Conservation (phyloP, 2,329 filamentous ascomycete genomes). For the Ilyonectria sp. region DNA sequence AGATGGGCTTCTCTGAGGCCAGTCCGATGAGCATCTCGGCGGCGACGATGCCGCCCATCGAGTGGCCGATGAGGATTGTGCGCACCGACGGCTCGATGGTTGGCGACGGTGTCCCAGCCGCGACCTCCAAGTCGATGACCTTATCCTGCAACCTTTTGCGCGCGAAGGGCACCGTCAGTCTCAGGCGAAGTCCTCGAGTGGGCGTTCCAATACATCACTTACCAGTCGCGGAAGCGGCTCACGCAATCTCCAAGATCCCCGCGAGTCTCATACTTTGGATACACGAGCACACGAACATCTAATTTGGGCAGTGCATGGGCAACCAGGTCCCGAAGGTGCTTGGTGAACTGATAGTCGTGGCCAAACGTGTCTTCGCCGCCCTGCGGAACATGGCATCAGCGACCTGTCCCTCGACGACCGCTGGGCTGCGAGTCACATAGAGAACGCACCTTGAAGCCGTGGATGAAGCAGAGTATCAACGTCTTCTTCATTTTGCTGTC, state of each 20-base stretch:
- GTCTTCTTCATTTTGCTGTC: constrained; percentile 74
- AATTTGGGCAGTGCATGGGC: constrained; percentile 78
- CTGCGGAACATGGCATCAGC: constrained; percentile 54
- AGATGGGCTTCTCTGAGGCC: constrained; percentile 68
- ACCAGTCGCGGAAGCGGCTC: constrained; percentile 82
- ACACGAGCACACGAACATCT: constrained; percentile 77
- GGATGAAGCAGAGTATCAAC: constrained; percentile 85
- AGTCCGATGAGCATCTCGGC: constrained; percentile 88
- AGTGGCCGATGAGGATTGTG: constrained; percentile 87
- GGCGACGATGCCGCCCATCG: constrained; percentile 94
- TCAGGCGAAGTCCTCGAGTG: neutral
- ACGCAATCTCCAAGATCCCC: constrained; percentile 83
- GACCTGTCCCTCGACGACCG: neutral
- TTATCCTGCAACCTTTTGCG: constrained; percentile 83
- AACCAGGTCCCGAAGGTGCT: constrained; percentile 77
- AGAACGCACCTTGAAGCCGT: constrained; percentile 82
- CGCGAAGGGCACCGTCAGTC: neutral
- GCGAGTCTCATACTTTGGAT: constrained; percentile 86
- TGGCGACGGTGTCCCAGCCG: constrained; percentile 82
- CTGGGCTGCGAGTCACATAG: constrained; percentile 23
- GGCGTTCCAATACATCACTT: constrained; percentile 45
- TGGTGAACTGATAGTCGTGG: constrained; percentile 75
- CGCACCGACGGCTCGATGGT: constrained; percentile 89
- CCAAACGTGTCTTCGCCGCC: constrained; percentile 86
- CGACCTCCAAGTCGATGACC: constrained; percentile 95